A percentile compares a stretch with the other conserved stretches of the same genome.
These are phyloP conservation scores for Hortiboletus campestris DNA, from an alignment of 768 basidiomycete species.

Conservation along the genomic window DNA sequence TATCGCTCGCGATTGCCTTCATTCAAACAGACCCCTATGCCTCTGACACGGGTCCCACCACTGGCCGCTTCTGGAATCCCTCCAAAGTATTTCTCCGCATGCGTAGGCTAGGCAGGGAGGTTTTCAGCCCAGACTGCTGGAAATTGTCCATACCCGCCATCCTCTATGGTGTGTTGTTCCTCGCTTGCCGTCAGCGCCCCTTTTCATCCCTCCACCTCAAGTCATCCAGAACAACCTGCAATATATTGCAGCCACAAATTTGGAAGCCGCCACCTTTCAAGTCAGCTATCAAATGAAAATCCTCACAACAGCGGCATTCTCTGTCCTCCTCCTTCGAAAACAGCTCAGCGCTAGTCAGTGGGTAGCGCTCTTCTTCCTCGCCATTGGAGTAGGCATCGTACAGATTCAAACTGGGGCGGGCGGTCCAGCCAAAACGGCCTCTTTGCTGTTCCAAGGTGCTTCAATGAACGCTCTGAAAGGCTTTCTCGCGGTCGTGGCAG, in stretches of 20 bases:
- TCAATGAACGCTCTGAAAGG: conserved; percentile 83
- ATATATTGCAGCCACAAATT: conserved; percentile 90
- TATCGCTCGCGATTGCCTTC: conserved; percentile 86
- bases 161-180: conserved; percentile 62
- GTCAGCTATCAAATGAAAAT: conserved; percentile 98
- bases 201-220: conserved; percentile 24
- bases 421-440: conserved; percentile 25
- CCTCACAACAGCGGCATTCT: conserved; percentile 89
- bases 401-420: conserved; percentile 63
- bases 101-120: conserved; percentile 58
- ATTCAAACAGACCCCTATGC: conserved; percentile 47
- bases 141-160: conserved; percentile 96
- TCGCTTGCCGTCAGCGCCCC: not conserved
- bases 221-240: conserved; percentile 95
- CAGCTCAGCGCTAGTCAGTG: conserved; percentile 75
- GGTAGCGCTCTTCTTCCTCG: conserved; percentile 81
- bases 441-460: conserved; percentile 38
- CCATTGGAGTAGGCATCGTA: conserved; percentile 85
- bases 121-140: conserved; percentile 93
- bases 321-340: conserved; percentile 77
- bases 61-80: conserved; percentile 38
- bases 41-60: conserved; percentile 28
- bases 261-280: conserved; percentile 95
- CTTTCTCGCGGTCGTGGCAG: conserved; percentile 84
- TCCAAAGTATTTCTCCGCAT: conserved; percentile 43